These are phyloP conservation scores for Linum lewisii DNA, from an alignment of 345 rosid species.

Conservation along the genomic window DNA sequence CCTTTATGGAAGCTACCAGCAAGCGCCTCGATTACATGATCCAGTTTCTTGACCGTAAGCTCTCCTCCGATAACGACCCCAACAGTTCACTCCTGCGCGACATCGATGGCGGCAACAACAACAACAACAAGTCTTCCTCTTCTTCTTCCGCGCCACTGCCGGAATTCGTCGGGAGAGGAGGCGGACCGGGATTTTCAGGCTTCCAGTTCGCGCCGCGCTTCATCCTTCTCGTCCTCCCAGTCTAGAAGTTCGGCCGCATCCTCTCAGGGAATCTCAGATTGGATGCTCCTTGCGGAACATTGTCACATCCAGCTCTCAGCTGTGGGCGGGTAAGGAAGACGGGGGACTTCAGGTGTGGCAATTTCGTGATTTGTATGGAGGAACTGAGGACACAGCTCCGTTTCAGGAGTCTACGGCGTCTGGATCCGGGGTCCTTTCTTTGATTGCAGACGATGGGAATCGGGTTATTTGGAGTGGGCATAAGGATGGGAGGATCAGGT, in stretches of 20 bases:
- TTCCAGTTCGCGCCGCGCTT: constrained; percentile 17
- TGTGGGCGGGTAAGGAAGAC: constrained; percentile 23
- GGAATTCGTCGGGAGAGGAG: constrained; percentile 22
- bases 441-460: constrained; percentile 21
- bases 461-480: constrained; percentile 25
- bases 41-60: constrained; percentile 77
- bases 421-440: constrained; percentile 15
- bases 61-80: constrained; percentile 15
- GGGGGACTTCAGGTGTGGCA: constrained; percentile 21
- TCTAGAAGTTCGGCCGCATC: constrained; percentile 23
- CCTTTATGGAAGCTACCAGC: constrained; percentile 46
- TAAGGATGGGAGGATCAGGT: constrained; percentile 20
- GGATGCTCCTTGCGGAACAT: constrained; percentile 18
- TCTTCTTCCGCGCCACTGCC: constrained; percentile 7
- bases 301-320: constrained; percentile 9
- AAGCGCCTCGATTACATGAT: constrained; percentile 87
- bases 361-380: constrained; percentile 14
- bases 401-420: constrained; percentile 10
- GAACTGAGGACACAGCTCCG: constrained; percentile 16
- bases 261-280: constrained; percentile 21
- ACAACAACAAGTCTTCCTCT: neutral
- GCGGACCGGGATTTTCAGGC: constrained; percentile 18
- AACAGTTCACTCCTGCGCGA: neutral
- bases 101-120: neutral
- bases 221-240: constrained; percentile 22